phyloP scores from a whole-genome alignment of 805 yeast genomes.

The Suhomyces kilbournensis region DNA sequence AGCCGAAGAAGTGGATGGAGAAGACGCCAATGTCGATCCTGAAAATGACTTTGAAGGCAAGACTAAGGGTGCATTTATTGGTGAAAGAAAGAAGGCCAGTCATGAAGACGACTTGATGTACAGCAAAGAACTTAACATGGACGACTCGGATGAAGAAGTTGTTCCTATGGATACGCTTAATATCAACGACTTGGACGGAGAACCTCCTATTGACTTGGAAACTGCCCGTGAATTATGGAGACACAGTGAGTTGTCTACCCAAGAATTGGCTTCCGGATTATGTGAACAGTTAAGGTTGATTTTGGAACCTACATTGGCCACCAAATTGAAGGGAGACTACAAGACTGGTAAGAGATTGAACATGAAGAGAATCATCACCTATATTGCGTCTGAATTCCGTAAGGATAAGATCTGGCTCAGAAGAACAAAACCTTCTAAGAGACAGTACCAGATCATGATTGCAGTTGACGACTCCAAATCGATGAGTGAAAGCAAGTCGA shows the following conservation, averaged over 20 bases:
- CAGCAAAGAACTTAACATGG: constrained; percentile 19
- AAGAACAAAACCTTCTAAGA: constrained; percentile 94
- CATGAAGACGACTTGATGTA: constrained; percentile 26
- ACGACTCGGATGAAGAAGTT: constrained; percentile 15
- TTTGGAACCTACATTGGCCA: constrained; percentile 93
- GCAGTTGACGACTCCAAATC: constrained; percentile 97
- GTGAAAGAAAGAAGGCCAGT: constrained; percentile 41
- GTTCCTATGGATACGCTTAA: constrained; percentile 5
- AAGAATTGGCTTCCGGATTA: constrained; percentile 79
- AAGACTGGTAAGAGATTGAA: constrained; percentile 95
- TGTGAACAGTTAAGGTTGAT: constrained; percentile 92
- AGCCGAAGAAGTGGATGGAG: constrained; percentile 27
- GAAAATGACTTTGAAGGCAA: constrained; percentile 50
- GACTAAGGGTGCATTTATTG: constrained; percentile 49
- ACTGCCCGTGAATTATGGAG: constrained; percentile 81
- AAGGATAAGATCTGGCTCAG: constrained; percentile 98
- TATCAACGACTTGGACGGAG: constrained; percentile 12
- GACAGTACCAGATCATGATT: constrained; percentile 96
- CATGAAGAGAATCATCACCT: constrained; percentile 96
- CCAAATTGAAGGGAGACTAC: constrained; percentile 91
- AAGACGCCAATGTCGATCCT: constrained; percentile 28
- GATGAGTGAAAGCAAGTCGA: constrained; percentile 90
- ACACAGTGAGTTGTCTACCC: constrained; percentile 77
- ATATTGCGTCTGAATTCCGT: constrained; percentile 95
- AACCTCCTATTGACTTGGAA: constrained; percentile 52